phyloP scores from a whole-genome alignment of 2,329 filamentous ascomycete genomes.

The Dactylonectria macrodidyma region DNA sequence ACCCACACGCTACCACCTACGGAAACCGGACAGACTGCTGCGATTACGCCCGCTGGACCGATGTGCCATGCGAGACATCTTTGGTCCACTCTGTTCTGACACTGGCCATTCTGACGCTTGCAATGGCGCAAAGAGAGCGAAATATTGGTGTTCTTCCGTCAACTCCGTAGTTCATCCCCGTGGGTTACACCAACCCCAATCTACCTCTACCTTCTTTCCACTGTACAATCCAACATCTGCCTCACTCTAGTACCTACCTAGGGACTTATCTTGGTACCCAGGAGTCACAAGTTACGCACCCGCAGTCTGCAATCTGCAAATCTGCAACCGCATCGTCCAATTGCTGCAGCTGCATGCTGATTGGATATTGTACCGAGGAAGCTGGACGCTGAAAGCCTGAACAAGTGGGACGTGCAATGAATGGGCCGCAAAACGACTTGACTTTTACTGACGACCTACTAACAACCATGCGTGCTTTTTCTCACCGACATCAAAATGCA shows the following conservation, averaged over 20 bases:
- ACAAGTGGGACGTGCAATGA: background rate
- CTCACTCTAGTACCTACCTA: background rate
- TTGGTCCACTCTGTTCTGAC: constrained; percentile 2
- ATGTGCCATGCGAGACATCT: constrained; percentile 38
- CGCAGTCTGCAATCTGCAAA: constrained; percentile 1
- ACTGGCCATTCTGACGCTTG: background rate
- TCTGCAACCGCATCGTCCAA: constrained; percentile 6
- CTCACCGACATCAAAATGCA: background rate
- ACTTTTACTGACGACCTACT: background rate
- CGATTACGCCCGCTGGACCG: constrained; percentile 32
- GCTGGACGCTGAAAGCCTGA: background rate
- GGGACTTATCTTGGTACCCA: too few species aligned
- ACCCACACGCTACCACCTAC: background rate
- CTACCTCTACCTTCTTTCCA: background rate
- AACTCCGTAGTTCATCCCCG: background rate
- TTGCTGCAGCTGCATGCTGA: constrained; percentile 5
- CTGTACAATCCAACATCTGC: constrained; percentile 1
- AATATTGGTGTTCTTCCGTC: background rate
- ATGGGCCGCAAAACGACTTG: background rate
- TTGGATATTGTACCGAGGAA: background rate
- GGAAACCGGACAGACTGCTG: background rate
- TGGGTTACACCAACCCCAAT: too few species aligned
- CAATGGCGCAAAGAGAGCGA: too few species aligned
- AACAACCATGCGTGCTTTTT: background rate
- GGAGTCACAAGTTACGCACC: background rate